Percentiles rank a stretch among this genome's conserved stretches.
phyloP scores from a whole-genome alignment of 2,329 filamentous ascomycete species.

The Exophiala sideris region DNA sequence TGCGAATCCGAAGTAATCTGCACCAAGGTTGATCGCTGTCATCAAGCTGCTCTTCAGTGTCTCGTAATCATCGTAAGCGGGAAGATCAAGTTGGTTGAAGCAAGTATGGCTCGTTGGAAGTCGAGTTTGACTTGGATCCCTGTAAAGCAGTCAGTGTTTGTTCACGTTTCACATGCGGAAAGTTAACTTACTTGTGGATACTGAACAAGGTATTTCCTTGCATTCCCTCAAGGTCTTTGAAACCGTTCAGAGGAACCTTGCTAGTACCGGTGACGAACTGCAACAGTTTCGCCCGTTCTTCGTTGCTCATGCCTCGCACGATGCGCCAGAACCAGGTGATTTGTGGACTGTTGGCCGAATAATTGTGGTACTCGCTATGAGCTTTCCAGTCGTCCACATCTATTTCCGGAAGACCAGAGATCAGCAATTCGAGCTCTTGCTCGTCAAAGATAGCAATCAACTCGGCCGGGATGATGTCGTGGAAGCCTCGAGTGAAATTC shows the following conservation, averaged over 20 bases:
- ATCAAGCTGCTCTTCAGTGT: constrained; percentile 79
- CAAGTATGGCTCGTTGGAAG: constrained; percentile 96
- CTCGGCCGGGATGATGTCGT: constrained; percentile 94
- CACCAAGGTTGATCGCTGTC: constrained; percentile 95
- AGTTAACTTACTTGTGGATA: constrained; percentile 67
- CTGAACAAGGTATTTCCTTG: constrained; percentile 98
- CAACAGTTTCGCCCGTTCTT: constrained; percentile 92
- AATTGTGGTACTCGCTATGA: constrained; percentile 98
- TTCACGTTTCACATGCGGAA: neutral
- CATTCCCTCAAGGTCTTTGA: constrained; percentile 99
- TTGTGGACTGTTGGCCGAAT: constrained; percentile 87
- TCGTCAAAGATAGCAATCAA: constrained; percentile 97
- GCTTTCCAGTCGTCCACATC: constrained; percentile 99
- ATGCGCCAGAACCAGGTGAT: constrained; percentile 99
- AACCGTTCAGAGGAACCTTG: constrained; percentile 96
- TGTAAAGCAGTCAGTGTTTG: constrained; percentile 4
- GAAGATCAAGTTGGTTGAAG: constrained; percentile 98
- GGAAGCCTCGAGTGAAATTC: constrained; percentile 89
- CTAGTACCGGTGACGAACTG: constrained; percentile 98
- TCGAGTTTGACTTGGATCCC: constrained; percentile 65
- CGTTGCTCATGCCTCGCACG: constrained; percentile 95
- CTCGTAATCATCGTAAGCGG: constrained; percentile 97
- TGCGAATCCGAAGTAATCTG: constrained; percentile 69
- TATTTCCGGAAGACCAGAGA: constrained; percentile 94
- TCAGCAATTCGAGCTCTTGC: constrained; percentile 92